Percentiles rank a stretch among this genome's conserved stretches.
phyloP scores from a whole-genome alignment of 208 protist genomes.

The Phytomonas sp. region DNA sequence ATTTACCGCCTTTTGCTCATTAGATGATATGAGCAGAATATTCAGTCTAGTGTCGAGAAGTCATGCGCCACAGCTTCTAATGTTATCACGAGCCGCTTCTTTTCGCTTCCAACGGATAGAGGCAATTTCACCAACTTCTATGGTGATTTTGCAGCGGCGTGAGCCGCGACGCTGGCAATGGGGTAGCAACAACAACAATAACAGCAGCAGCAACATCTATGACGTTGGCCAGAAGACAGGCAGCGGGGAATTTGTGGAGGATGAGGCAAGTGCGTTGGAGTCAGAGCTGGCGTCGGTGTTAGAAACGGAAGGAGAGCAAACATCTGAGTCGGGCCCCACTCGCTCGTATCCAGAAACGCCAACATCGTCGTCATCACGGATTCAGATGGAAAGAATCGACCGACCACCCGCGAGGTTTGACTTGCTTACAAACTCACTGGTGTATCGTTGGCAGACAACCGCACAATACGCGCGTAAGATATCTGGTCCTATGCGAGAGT shows the following conservation, averaged over 20 bases:
- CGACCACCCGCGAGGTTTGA: constrained; percentile 74
- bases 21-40: constrained; percentile 10
- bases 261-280: constrained; percentile 41
- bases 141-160: not conserved
- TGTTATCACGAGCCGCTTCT: not conserved
- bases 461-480: constrained; percentile 68
- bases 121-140: not conserved
- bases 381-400: constrained; percentile 55
- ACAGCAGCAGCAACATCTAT: not conserved
- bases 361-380: constrained; percentile 19
- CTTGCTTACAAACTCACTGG: constrained; percentile 82
- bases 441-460: constrained; percentile 83
- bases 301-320: constrained; percentile 25
- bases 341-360: constrained; percentile 20
- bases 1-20: not conserved
- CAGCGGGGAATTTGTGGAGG: constrained; percentile 7
- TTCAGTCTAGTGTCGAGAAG: not conserved
- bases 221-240: not conserved
- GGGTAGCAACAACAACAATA: not conserved
- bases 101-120: not conserved
- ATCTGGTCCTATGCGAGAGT: constrained; percentile 84
- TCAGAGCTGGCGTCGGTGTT: constrained; percentile 52
- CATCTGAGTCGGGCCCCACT: constrained; percentile 14
- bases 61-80: not conserved
- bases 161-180: constrained; percentile 15